A percentile compares a stretch with the other conserved stretches of the same genome.
Conservation (phyloP, 805 yeast species). For the Tetrapisispora pingtungensis region DNA sequence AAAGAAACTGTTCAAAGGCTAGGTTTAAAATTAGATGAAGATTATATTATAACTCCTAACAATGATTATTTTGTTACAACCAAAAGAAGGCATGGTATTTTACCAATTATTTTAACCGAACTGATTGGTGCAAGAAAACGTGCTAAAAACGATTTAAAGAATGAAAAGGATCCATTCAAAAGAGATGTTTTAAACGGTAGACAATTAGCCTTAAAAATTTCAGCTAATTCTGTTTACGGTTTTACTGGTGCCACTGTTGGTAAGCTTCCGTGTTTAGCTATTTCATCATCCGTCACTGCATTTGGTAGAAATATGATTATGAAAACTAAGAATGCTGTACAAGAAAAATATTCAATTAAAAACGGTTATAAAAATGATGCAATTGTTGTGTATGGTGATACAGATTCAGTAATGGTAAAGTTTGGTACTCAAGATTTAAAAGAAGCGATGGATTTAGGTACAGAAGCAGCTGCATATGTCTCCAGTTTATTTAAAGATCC, state of each 20-base stretch:
- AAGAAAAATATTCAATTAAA: conserved; percentile 62
- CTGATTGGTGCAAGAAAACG: conserved; percentile 83
- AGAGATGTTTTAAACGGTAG: conserved; percentile 93
- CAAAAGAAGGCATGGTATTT: conserved; percentile 62
- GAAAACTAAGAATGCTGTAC: conserved; percentile 76
- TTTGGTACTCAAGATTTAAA: conserved; percentile 76
- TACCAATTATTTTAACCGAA: conserved; percentile 88
- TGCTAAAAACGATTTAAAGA: conserved; percentile 83
- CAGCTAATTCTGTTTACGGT: conserved; percentile 98
- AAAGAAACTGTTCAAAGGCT: conserved; percentile 58
- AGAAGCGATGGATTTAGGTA: conserved; percentile 84
- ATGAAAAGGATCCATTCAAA: conserved; percentile 89
- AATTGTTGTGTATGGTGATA: conserved; percentile 92
- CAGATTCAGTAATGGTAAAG: conserved; percentile 98
- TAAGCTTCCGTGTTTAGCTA: conserved; percentile 90
- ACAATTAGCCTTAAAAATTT: conserved; percentile 89
- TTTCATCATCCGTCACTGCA: conserved; percentile 90
- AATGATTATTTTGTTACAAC: conserved; percentile 82
- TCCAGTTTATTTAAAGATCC: conserved; percentile 74
- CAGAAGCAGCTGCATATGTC: conserved; percentile 86
- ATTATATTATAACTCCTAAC: conserved; percentile 81
- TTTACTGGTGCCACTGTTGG: conserved; percentile 99
- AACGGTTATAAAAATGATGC: conserved; percentile 84
- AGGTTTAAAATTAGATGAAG: conserved; percentile 55
- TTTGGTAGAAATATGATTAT: conserved; percentile 97